Conservation (phyloP, 2,329 filamentous ascomycete species). For the Penicillium psychrosexuale region DNA sequence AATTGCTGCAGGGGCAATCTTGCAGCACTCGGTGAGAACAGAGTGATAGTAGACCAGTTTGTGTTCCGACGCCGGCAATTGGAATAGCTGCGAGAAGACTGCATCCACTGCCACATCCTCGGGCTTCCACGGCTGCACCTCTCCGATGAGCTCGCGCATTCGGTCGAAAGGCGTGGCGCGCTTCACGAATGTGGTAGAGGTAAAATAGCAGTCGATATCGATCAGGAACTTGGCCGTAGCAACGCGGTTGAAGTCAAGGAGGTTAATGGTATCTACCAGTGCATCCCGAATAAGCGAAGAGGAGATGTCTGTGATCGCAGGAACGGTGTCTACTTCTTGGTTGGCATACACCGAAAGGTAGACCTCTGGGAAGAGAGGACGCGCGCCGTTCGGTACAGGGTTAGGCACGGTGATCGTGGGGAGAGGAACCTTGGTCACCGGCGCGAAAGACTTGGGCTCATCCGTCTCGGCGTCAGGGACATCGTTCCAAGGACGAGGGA, state of each 20-base stretch:
- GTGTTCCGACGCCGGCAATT: slow-evolving; percentile 81
- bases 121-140: slow-evolving; percentile 84
- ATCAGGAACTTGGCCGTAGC: slow-evolving; percentile 84
- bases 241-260: slow-evolving; percentile 88
- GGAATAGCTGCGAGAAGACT: slow-evolving; percentile 91
- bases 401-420: slow-evolving; percentile 73
- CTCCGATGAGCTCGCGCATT: slow-evolving; percentile 63
- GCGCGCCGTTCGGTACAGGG: slow-evolving; percentile 69
- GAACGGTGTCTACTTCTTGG: slow-evolving; percentile 86
- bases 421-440: slow-evolving; percentile 68
- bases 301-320: slow-evolving; percentile 69
- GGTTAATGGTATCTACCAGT: slow-evolving; percentile 88
- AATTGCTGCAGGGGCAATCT: slow-evolving; percentile 92
- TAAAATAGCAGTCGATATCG: slow-evolving; percentile 92
- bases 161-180: slow-evolving; percentile 90
- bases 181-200: slow-evolving; percentile 85
- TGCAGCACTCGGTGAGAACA: slow-evolving; percentile 90
- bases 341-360: slow-evolving; percentile 89
- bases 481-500: slow-evolving; percentile 55
- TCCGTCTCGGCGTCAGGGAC: slow-evolving; percentile 37
- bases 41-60: slow-evolving; percentile 97
- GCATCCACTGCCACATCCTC: slow-evolving; percentile 97
- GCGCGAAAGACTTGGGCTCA: slow-evolving; percentile 57
- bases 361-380: slow-evolving; percentile 82
- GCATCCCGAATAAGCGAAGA: slow-evolving; percentile 81